phyloP scores from a whole-genome alignment of 768 basidiomycete species.

The Leccinum subgranulosum region DNA sequence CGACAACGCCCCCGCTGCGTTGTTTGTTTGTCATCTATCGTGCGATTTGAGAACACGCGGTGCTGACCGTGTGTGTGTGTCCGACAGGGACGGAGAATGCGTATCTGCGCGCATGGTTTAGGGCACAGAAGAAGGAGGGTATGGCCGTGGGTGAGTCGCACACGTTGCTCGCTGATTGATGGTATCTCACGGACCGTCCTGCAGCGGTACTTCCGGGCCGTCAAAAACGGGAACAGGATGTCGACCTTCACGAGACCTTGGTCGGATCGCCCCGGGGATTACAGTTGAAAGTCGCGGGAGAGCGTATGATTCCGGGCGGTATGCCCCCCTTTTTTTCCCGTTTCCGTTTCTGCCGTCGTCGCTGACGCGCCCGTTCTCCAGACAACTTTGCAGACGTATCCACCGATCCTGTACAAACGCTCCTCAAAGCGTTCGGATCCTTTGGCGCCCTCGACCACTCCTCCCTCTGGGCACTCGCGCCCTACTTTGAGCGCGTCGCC shows the following conservation, averaged over 20 bases:
- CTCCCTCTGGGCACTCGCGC: conserved; percentile 59
- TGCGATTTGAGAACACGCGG: neutral
- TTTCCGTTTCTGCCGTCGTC: neutral
- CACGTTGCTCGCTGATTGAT: neutral
- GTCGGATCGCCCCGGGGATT: conserved; percentile 64
- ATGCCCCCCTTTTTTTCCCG: neutral
- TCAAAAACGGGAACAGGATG: conserved; percentile 39
- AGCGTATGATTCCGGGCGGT: conserved; percentile 66
- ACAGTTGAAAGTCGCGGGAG: conserved; percentile 70
- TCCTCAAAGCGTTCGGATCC: conserved; percentile 77
- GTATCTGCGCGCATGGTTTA: conserved; percentile 80
- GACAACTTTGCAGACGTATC: conserved; percentile 31
- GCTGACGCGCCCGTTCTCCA: neutral
- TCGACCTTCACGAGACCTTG: conserved; percentile 39
- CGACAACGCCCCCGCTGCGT: neutral
- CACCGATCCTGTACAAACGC: conserved; percentile 67
- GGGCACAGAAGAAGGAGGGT: conserved; percentile 57
- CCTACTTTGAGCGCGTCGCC: conserved; percentile 67
- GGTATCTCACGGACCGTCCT: neutral
- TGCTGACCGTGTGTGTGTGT: conserved; percentile 8
- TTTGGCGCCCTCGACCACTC: conserved; percentile 56
- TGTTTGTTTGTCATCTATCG: neutral
- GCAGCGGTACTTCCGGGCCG: conserved; percentile 49
- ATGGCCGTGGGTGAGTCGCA: conserved; percentile 40
- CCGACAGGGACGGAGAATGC: conserved; percentile 86